Base-by-base conservation (phyloP, 1,284 basidiomycete species). In the Pseudozyma pruni region DNA sequence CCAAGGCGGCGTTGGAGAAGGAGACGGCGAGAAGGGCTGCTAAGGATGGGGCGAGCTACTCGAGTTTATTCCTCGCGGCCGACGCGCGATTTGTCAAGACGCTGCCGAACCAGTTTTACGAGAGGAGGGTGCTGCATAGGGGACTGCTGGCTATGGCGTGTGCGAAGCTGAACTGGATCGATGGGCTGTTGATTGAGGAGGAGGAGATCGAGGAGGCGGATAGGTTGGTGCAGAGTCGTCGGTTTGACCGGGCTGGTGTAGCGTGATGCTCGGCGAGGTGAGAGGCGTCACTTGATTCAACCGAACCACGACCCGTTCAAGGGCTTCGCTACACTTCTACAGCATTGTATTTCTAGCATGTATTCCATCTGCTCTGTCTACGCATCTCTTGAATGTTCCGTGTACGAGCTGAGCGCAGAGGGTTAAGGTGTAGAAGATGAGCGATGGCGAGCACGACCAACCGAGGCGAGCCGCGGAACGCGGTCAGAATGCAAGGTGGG, bases 81-180 rank as follows among this genome's bases (percentile, higher is more conserved):
- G 80, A 81, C 51, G 52, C 55, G 8, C 59, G 76, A 13, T 81
- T 81, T 55, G 39, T 53, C 10, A 61, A 55, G 39, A 79, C 80
- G 19, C 55, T 81, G 11, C 79, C 80, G 8, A 49, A 47, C 7
- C 29, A 31, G 16, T 70, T 77, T 33, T 48, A 53, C 16, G 59
- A 64, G 40, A 42, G 73, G 32, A 64, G 80, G 17, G 47, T 63
- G 19, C 49, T 81, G 48, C 79, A 81, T 52, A 64, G 80, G 5
- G 80, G 80, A 1, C 35, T 78, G 41, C 57, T 80, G 39, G 79
- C 76, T 14, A 80, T 81, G 76, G 78, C 72, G 10, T 81, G 80
- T 48, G 48, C 63, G 1, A 61, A 74, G 37, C 54, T 81, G 29
- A 63, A 51, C 14, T 81, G 79, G 79, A 50, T 81, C 10, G 80